Evolutionary conservation across 805 yeast species (phyloP).

Genomic region (Cyberlindnera subsufficiens): DNA sequence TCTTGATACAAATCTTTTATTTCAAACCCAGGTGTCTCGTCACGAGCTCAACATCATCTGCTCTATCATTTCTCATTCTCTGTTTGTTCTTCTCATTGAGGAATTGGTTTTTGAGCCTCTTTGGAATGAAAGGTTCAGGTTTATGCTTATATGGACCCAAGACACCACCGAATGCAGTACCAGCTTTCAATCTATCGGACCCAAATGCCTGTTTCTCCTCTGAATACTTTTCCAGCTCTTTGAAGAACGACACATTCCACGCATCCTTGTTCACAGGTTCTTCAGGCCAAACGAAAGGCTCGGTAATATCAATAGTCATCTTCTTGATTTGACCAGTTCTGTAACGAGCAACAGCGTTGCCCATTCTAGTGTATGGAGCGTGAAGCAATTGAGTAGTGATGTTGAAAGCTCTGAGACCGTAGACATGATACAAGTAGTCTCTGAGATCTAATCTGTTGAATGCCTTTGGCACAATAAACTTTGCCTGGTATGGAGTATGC

Average conservation of each 20-base stretch:
- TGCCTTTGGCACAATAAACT: constrained; percentile 87
- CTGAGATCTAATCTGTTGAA: constrained; percentile 92
- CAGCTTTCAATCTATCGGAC: constrained; percentile 63
- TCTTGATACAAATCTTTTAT: not conserved
- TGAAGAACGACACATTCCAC: constrained; percentile 34
- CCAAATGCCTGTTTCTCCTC: constrained; percentile 49
- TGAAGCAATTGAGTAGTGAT: constrained; percentile 82
- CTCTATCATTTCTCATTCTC: constrained; percentile 15
- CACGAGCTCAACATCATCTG: constrained; percentile 19
- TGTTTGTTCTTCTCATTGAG: constrained; percentile 32
- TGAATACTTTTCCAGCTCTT: constrained; percentile 46
- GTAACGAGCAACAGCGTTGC: constrained; percentile 57
- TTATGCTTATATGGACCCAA: constrained; percentile 51
- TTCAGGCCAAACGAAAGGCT: constrained; percentile 95
- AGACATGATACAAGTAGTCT: constrained; percentile 86
- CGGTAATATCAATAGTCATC: constrained; percentile 94
- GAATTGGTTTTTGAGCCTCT: constrained; percentile 38
- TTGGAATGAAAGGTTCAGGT: constrained; percentile 63
- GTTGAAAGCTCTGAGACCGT: constrained; percentile 85
- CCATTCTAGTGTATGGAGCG: constrained; percentile 59
- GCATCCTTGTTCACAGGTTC: constrained; percentile 38
- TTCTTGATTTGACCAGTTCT: constrained; percentile 81
- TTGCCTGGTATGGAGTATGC: constrained; percentile 95
- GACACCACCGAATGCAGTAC: constrained; percentile 67
- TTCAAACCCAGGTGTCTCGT: constrained; percentile 17